These are phyloP conservation scores for Bretschneidera sinensis DNA, from an alignment of 345 rosid genomes.

Conservation along the genomic window DNA sequence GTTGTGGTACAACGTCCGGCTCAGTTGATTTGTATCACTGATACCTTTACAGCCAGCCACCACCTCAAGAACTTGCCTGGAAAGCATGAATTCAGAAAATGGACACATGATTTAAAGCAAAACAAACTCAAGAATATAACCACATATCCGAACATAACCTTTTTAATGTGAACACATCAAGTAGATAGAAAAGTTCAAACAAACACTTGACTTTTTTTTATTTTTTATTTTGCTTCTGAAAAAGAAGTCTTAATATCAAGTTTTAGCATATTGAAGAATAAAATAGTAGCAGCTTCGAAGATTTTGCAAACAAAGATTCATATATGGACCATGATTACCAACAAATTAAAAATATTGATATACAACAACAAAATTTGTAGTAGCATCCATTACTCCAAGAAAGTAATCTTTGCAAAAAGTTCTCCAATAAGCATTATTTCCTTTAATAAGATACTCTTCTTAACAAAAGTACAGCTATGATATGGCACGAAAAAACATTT, in stretches of 20 bases:
- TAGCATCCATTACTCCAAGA: not conserved
- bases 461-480: not conserved
- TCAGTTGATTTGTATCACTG: constrained; percentile 48
- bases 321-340: not conserved
- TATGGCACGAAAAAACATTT: not conserved
- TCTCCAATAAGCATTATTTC: not conserved
- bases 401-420: not conserved
- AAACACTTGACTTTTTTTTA: no score
- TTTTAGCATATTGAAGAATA: not conserved
- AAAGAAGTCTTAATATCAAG: no score
- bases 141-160: not conserved
- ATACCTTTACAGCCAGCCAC: constrained; percentile 87
- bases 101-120: not conserved
- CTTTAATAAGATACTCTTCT: not conserved
- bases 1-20: constrained; percentile 74
- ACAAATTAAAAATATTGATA: not conserved
- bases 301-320: not conserved
- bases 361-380: no score
- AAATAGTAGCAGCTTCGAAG: not conserved
- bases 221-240: no score
- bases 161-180: not conserved
- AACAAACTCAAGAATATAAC: not conserved
- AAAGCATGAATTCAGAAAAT: constrained; percentile 9
- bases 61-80: constrained; percentile 94
- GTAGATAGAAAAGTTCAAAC: not conserved